Evolutionary conservation across 768 basidiomycete species (phyloP), one percentile per base, ranked within the genome.

Genomic region (Fibroporia radiculosa): DNA sequence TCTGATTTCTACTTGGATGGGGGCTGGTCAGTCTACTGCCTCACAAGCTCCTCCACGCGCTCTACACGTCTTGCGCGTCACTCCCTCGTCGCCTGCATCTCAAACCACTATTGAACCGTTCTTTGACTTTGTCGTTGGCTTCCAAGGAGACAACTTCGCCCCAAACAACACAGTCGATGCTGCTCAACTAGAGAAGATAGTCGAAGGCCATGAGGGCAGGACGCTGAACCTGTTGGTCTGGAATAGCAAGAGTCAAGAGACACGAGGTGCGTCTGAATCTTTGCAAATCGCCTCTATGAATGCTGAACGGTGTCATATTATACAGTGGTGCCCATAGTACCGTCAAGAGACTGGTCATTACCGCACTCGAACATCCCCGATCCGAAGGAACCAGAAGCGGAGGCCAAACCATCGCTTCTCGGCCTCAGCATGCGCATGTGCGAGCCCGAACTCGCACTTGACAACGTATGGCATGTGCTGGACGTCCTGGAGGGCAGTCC

Each of bases 381-480:
- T 36, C 62, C 55, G 27, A 62, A 66, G 50, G 69, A 69, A 43
- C 60, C 70, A 13, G 69, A 65, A 31, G 51, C 66, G 6, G 66
- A 66, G 16, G 64, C 71, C 4, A 83, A 87, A 56, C 93, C 95
- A 3, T 95, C 93, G 7, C 64, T 98, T n/a, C 73, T 99, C 20
- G 96, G 96, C 1, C 72, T 99, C 6, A 92, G 87, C 57, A 83
- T 98, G 78, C 78, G 95, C 18, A 76, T 97, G 59, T 99, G 96
- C 59, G 79, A 88, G 60, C 93, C 95, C 3, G 84, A 89, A 55
- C 72, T 77, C 40, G 86, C 95, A 13, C 69, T 89, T 16, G 92
- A 97, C 58, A 90, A 86, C 51, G 93, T 99, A 4, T 99, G 96
- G 93, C 96, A 98, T 64, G 92, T 99, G 31, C 72, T 99, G 36